phyloP scores from a whole-genome alignment of 1,284 basidiomycete genomes.

The Cryptococcus hybrid region DNA sequence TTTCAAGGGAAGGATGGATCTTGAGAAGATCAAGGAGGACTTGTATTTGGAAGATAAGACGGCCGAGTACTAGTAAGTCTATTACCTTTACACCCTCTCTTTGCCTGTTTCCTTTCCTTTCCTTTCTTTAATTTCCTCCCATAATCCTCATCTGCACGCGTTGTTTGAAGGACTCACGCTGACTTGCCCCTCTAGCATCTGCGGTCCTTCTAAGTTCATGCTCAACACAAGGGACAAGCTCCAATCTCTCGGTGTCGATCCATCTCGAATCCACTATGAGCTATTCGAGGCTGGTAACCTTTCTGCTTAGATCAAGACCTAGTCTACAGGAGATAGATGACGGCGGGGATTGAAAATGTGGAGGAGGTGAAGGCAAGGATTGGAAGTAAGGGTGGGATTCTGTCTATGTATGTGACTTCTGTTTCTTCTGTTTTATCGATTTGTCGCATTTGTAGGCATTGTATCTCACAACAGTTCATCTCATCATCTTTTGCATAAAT shows the following conservation, averaged over 20 bases:
- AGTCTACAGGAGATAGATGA: too few species aligned
- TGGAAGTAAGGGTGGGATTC: too few species aligned
- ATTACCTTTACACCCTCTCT: background rate
- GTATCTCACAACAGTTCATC: too few species aligned
- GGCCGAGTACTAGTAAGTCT: constrained; percentile 27
- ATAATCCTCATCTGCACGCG: background rate
- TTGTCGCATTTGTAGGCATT: too few species aligned
- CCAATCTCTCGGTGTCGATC: constrained; percentile 23
- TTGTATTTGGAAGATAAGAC: constrained; percentile 23
- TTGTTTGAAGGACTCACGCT: background rate
- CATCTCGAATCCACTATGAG: constrained; percentile 25
- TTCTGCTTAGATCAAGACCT: background rate
- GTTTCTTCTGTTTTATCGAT: too few species aligned
- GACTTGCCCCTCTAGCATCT: constrained; percentile 13
- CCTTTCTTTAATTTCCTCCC: background rate
- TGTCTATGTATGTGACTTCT: too few species aligned
- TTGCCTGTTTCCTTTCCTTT: background rate
- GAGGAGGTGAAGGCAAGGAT: too few species aligned
- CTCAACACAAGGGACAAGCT: constrained; percentile 7
- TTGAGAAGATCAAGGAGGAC: constrained; percentile 13
- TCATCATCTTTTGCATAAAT: too few species aligned
- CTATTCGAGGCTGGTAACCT: constrained; percentile 31
- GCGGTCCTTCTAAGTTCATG: constrained; percentile 37
- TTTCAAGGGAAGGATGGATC: constrained; percentile 16
- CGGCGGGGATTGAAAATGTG: too few species aligned